Evolutionary conservation across 495 filamentous ascomycete species (phyloP).

Genomic region (Delitschia confertaspora): DNA sequence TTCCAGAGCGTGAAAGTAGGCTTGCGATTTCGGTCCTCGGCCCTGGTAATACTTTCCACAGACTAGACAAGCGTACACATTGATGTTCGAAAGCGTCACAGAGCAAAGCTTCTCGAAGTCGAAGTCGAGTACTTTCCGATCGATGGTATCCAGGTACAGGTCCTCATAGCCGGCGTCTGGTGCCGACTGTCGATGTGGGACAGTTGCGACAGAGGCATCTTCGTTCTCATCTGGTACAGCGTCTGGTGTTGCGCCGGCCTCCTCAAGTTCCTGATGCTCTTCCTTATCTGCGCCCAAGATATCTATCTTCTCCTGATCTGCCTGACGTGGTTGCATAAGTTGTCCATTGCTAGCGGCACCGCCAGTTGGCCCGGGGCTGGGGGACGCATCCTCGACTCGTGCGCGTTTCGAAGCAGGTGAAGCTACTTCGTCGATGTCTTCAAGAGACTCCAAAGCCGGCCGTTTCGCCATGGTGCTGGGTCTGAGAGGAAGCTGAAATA

Average conservation of each 20-base stretch:
- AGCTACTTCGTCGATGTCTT: constrained; percentile 46
- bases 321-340: constrained; percentile 18
- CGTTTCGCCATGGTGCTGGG: constrained; percentile 57
- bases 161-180: constrained; percentile 87
- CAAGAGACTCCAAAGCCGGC: constrained; percentile 66
- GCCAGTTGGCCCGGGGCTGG: constrained; percentile 29
- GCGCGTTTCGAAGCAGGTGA: constrained; percentile 74
- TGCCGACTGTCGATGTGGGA: constrained; percentile 51
- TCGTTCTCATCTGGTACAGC: constrained; percentile 37
- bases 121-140: constrained; percentile 78
- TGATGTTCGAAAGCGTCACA: constrained; percentile 90
- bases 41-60: constrained; percentile 98
- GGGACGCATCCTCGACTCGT: constrained; percentile 52
- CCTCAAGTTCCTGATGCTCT: constrained; percentile 39
- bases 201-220: constrained; percentile 37
- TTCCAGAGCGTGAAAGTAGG: constrained; percentile 96
- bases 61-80: constrained; percentile 95
- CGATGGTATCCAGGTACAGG: constrained; percentile 95
- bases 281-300: constrained; percentile 29
- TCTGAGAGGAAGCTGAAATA: background rate
- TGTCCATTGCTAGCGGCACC: constrained; percentile 35
- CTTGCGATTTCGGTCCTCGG: constrained; percentile 84
- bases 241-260: constrained; percentile 35
- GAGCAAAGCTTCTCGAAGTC: constrained; percentile 99
- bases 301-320: constrained; percentile 24